phyloP scores from a whole-genome alignment of 2,329 filamentous ascomycete species.

The Ceratocystis smalleyi region DNA sequence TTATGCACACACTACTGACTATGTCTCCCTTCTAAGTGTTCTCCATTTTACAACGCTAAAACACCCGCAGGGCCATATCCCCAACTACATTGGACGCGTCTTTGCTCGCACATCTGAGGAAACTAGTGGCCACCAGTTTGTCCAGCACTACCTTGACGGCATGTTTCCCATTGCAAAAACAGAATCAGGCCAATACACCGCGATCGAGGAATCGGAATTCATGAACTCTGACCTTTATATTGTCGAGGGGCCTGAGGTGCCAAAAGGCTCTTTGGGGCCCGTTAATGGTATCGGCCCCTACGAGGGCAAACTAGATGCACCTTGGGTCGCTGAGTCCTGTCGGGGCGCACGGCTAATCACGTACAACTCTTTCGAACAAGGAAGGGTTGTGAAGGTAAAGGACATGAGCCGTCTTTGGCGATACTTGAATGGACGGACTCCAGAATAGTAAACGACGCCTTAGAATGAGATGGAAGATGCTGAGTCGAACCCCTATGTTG shows the following conservation, averaged over 20 bases:
- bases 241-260: slow-evolving; percentile 27
- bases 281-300: slow-evolving; percentile 25
- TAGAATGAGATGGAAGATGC: too few relatives aligned
- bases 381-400: slow-evolving; percentile 34
- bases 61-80: slow-evolving; percentile 31
- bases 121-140: slow-evolving; percentile 42
- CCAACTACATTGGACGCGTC: slow-evolving; percentile 46
- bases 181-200: slow-evolving; percentile 28
- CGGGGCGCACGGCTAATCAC: background rate
- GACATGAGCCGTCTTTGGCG: slow-evolving; percentile 47
- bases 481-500: too few relatives aligned
- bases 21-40: slow-evolving; percentile 60
- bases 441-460: slow-evolving; percentile 25
- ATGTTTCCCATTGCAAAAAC: slow-evolving; percentile 42
- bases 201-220: slow-evolving; percentile 38
- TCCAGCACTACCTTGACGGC: slow-evolving; percentile 45
- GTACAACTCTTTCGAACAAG: background rate
- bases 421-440: slow-evolving; percentile 44
- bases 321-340: slow-evolving; percentile 6
- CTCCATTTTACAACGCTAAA: slow-evolving; percentile 45
- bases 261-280: slow-evolving; percentile 16
- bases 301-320: slow-evolving; percentile 22
- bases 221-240: slow-evolving; percentile 43
- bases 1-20: slow-evolving; percentile 59
- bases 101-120: slow-evolving; percentile 35